A percentile compares a stretch with the other conserved stretches of the same genome.
Conservation (phyloP, 768 basidiomycete genomes). For the Suillus tomentosus region DNA sequence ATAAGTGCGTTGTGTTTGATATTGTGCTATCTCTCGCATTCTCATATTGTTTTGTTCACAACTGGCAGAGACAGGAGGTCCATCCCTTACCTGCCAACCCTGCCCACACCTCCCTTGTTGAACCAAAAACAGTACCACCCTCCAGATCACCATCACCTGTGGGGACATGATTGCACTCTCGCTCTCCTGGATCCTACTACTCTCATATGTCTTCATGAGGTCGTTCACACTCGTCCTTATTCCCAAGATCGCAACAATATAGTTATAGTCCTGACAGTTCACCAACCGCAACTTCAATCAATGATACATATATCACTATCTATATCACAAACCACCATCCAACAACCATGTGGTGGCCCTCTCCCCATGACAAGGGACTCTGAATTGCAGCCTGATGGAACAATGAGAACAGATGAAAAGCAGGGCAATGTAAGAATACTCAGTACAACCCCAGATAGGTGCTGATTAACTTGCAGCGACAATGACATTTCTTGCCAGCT, state of each 20-base stretch:
- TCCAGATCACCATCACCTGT: constrained; percentile 34
- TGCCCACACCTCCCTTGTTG: constrained; percentile 33
- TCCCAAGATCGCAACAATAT: constrained; percentile 58
- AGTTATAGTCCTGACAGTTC: no score
- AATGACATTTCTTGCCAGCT: no score
- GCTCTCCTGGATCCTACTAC: constrained; percentile 62
- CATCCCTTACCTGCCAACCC: constrained; percentile 42
- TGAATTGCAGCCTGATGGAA: no score
- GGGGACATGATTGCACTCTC: constrained; percentile 47
- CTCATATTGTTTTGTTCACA: constrained; percentile 31
- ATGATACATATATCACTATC: no score
- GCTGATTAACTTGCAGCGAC: constrained; percentile 22
- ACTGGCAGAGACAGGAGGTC: constrained; percentile 67
- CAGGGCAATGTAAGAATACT: no score
- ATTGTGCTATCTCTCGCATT: constrained; percentile 11
- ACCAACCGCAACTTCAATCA: no score
- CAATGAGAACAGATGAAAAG: no score
- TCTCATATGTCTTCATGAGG: constrained; percentile 65
- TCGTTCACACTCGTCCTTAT: constrained; percentile 63
- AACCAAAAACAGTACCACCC: constrained; percentile 44
- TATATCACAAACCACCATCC: no score
- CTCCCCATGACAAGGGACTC: no score
- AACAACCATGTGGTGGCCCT: no score
- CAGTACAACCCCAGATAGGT: background rate
- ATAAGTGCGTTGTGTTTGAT: constrained; percentile 56